Evolutionary conservation across 2,329 filamentous ascomycete genomes (phyloP), one percentile per base, ranked within the genome.

Genomic region (Orbilia quercus): DNA sequence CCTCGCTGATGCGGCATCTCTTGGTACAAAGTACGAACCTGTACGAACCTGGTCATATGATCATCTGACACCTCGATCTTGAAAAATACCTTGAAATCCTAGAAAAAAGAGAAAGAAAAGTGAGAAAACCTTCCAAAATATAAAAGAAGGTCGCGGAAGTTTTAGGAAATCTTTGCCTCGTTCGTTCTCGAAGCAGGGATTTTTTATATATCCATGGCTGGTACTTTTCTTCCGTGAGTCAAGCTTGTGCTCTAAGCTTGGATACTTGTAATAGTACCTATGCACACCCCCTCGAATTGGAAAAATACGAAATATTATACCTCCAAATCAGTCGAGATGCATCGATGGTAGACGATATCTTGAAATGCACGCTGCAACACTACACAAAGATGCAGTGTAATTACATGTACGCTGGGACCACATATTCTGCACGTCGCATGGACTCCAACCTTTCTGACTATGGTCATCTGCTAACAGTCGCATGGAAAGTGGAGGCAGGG

Each of bases 391-490:
- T 67, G 63, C 63, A 67, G 23, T 28, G 18, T 16, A 42, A 55
- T 47, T 69, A 54, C 64, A 62, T 54, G 28, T 45, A 64, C 64
- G 55, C 55, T 69, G 62, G 54, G 36, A 34, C 47, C 36, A n/a
- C n/a, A 45, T 48, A 50, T 55, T 60, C 55, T 69, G 64, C 64
- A 69, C 50, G 51, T 60, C 47, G 64, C 64, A 60, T 69, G 64
- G 64, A 62, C 64, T 48, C 47, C 40, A 55, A 48, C 55, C 22
- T 54, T 60, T 62, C 64, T 69, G 64, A 60, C 55, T 48, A 54
- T 62, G 64, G 55, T 69, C 64, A 69, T 58, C 50, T 69, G 64
- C 54, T 48, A 38, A 42, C 22, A 38, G 38, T 62, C 42, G 57
- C 62, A 51, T 55, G 44, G 42, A 51, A 44, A 44, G 28, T 14